Evolutionary conservation across 2,329 filamentous ascomycete genomes (phyloP), one percentile per base, ranked within the genome.

Genomic region (Aaosphaeria arxii): DNA sequence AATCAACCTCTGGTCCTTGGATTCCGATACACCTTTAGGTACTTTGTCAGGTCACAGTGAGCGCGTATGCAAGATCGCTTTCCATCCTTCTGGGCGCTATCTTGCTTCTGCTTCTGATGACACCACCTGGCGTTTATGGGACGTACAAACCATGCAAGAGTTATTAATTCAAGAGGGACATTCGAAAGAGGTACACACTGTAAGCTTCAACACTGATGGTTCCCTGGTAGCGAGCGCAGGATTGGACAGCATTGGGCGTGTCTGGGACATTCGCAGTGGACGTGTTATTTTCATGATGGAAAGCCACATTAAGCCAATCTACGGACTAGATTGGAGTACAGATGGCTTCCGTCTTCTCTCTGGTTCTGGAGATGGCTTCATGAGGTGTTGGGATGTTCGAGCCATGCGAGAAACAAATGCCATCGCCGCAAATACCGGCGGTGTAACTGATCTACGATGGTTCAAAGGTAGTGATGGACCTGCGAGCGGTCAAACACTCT

Each of bases 371-470:
- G 94, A 99, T 65, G 92, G 92, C 13, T 97, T 94, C 82, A 85
- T 96, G 63, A 97, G 96, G 71, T 96, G 92, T 72, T 99, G 94
- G 94, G 94, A 99, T 66, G 80, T 99, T 45, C 85, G 94, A 41
- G 92, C 94, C 61, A 91, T 97, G 43, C 83, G 88, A 59, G 85
- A 86, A 54, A 86, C 83, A 0, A 92, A 89, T 9, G 89, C 88
- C 13, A 87, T 99, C 42, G 94, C 92, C 43, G 92, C 94, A 5
- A 94, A 99, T 69, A 87, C 84, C 43, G 92, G 90, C 55, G 88
- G 94, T 32, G 91, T 99, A 6, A 94, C 91, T 1, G 94, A 99
- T 69, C 74, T 99, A 54, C 80, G 91, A 53, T 97, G 94, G 90
- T 97, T 87, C 75, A 95, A 94, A 70, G 92, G 94, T 2, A 75